These are phyloP conservation scores for Nadsonia fulvescens DNA, from an alignment of 805 yeast genomes.

Conservation along the genomic window DNA sequence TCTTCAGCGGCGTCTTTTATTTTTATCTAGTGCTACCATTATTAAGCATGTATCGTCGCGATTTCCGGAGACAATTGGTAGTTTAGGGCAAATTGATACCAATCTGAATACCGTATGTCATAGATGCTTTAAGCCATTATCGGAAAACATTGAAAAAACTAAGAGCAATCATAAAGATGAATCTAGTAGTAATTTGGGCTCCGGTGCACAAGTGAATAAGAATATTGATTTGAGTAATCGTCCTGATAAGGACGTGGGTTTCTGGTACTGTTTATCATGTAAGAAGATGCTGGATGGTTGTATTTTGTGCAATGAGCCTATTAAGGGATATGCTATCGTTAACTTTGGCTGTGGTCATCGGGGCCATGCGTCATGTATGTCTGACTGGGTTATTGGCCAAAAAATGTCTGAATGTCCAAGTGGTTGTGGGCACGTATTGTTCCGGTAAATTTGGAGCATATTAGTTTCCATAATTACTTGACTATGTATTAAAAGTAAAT, in stretches of 20 bases:
- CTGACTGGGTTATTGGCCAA: constrained; percentile 55
- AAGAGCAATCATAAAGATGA: too few species aligned
- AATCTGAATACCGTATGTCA: constrained; percentile 31
- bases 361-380: constrained; percentile 68
- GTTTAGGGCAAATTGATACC: constrained; percentile 15
- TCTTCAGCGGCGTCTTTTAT: constrained; percentile 31
- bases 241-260: constrained; percentile 24
- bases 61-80: constrained; percentile 14
- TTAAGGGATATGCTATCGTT: constrained; percentile 49
- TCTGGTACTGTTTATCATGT: constrained; percentile 76
- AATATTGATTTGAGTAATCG: constrained; percentile 1
- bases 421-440: constrained; percentile 49
- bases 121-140: constrained; percentile 17
- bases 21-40: constrained; percentile 40
- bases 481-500: too few species aligned
- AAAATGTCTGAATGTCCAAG: constrained; percentile 61
- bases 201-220: too few species aligned
- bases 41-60: too few species aligned
- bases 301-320: constrained; percentile 57
- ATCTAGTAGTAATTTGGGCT: too few species aligned
- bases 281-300: constrained; percentile 45
- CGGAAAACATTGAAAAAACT: too few species aligned
- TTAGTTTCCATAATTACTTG: too few species aligned
- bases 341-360: constrained; percentile 66
- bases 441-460: too few species aligned